Evolutionary conservation across 2,329 filamentous ascomycete species (phyloP), one percentile per base, ranked within the genome.

Genomic region (Calonectria pauciramosa): DNA sequence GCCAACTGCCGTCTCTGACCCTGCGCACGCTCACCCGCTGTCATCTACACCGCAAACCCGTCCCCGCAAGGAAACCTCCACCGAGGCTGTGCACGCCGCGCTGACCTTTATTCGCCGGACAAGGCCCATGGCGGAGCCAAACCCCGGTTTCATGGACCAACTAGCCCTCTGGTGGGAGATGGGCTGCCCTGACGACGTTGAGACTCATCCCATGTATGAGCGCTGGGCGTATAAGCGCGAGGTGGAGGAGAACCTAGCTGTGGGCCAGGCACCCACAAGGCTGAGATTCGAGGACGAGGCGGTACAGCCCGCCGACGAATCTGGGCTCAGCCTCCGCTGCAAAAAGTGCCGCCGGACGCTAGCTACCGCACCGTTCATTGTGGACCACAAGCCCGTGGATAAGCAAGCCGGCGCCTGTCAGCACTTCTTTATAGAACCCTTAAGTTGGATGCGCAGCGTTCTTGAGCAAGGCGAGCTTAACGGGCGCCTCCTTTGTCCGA

Each of bases 371-470:
- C 84, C 86, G 38, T 97, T 95, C 83, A 88, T 97, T 68, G 85
- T 93, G 59, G 86, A 90, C 1, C 95, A 97, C 84, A 86, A 79
- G 79, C 86, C 78, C n/a, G 72, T 74, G 38, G 78, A 75, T 23
- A 77, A 74, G 47, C 75, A 74, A 23, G 47, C 75, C 20, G 73
- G 77, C 70, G 78, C 81, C 38, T 99, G 97, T 82, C 93, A 94
- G 26, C 96, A 99, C 84, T 91, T 96, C 83, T 99, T 98, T 85
- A 86, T 99, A 77, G 96, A 99, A 82, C 95, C 97, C 0, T 88
- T 99, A 41, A 95, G 95, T 18, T 99, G 97, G 97, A 99, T 99
- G 97, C 92, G 94, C 9, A 88, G 93, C 1, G 93, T 93, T 80
- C 91, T 99, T 4, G 94, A 96, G 80, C 91, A 94, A 81, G 96